Base-by-base conservation (phyloP, 805 yeast genomes). In the Saccharomycopsis schoenii region DNA sequence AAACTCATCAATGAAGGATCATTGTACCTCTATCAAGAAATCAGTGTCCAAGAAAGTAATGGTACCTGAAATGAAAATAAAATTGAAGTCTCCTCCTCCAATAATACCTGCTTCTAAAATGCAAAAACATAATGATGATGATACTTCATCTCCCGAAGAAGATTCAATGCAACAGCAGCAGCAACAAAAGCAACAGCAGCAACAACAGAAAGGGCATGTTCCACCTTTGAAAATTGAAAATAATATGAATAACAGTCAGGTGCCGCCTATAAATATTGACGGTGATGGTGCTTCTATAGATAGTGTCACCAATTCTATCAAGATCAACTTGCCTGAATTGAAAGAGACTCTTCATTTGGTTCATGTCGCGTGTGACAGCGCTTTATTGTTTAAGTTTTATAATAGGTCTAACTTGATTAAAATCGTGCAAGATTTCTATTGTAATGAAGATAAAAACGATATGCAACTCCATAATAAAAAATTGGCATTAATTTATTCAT, bases 361-460 rank as follows among this genome's bases (percentile, higher is more conserved):
- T 24, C 82, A 83, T 62, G 82, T 85, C 55, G 86, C 92, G 0
- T 91, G 96, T 96, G 83, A 84, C 64, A 83, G 85, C 66, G 96
- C 96, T 0, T 89, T 96, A 72, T 75, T 91, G 58, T 88, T 90
- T 70, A 77, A 96, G 60, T 90, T 91, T 70, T 88, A 89, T 70
- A 96, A 91, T 68, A 74, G 96, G 39, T n/a, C 57, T 8, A 64
- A 62, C 29, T 55, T 64, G n/a, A 47, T 62, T 19, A 58, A 55
- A 42, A 58, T 61, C 40, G 55, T 64, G 21, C 29, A 56, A 24
- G 60, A 60, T 9, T 62, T 64, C 47, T 64, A 64, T 42, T 29
- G 40, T 5, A 15, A n/a, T 6, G 41, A 55, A 17, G 62, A 58
- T 11, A 25, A 37, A 15, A 47, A 40, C 25, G 56, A 55, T 21